Percentiles rank a stretch among this genome's conserved stretches.
Evolutionary conservation across 1,139 yeast genomes (phyloP).

Genomic region (Entelexis sorbosivorans): DNA sequence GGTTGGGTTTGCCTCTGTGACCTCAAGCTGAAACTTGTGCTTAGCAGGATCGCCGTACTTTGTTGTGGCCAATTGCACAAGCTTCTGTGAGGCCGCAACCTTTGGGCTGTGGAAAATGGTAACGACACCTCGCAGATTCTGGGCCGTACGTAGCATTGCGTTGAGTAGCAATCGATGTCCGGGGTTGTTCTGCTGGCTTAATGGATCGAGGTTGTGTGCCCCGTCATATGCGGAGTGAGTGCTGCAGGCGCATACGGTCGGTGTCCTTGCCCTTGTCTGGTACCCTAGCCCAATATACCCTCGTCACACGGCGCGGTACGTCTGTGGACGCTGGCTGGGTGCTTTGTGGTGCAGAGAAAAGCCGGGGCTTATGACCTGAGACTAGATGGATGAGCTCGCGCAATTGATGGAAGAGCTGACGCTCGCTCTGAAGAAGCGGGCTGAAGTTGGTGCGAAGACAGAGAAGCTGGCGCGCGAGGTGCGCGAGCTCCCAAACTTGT

Average conservation of each 20-base stretch:
- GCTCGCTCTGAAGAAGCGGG: conserved; percentile 18
- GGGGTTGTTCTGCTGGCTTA: neutral
- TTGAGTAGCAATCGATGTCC: neutral
- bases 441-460: conserved; percentile 16
- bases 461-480: conserved; percentile 21
- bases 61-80: conserved; percentile 23
- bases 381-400: conserved; percentile 19
- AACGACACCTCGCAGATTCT: conserved; percentile 17
- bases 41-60: conserved; percentile 25
- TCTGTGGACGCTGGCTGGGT: too few relatives aligned
- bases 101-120: conserved; percentile 21
- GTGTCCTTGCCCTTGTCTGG: neutral
- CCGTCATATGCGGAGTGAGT: neutral
- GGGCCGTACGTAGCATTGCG: conserved; percentile 21
- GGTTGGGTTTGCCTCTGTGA: conserved; percentile 30
- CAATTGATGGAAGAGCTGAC: conserved; percentile 23
- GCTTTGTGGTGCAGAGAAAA: too few relatives aligned
- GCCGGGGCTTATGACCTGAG: neutral
- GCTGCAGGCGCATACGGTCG: too few relatives aligned
- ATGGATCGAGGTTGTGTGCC: neutral
- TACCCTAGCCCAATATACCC: neutral
- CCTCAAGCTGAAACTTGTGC: conserved; percentile 28
- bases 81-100: conserved; percentile 24
- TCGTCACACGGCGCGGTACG: too few relatives aligned
- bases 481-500: conserved; percentile 14